Evolutionary conservation across 2,329 filamentous ascomycete genomes (phyloP).

Genomic region (Sporothrix globosa): DNA sequence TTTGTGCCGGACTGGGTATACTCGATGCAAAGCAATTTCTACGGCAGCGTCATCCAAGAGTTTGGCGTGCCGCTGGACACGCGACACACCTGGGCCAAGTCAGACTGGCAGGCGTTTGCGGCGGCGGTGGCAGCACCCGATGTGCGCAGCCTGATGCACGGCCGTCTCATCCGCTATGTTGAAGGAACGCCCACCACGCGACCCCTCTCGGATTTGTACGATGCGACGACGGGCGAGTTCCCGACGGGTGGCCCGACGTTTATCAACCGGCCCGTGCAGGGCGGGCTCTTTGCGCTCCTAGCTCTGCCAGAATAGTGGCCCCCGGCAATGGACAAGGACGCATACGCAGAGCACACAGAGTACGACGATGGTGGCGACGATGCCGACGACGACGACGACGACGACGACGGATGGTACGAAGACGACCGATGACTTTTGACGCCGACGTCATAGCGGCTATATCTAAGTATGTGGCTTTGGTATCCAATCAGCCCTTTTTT

Average conservation of each 20-base stretch:
- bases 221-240: conserved; percentile 69
- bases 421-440: background rate
- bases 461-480: background rate
- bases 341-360: background rate
- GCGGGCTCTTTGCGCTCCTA: conserved; percentile 78
- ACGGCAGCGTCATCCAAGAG: conserved; percentile 68
- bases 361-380: background rate
- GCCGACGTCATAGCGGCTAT: background rate
- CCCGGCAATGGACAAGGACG: background rate
- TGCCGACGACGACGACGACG: no score
- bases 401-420: background rate
- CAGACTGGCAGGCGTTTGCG: conserved; percentile 84
- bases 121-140: conserved; percentile 70
- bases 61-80: conserved; percentile 85
- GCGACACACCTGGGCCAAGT: conserved; percentile 80
- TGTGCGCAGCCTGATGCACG: conserved; percentile 68
- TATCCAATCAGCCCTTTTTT: background rate
- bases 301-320: conserved; percentile 52
- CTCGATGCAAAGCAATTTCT: conserved; percentile 76
- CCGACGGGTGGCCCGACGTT: conserved; percentile 63
- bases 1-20: conserved; percentile 76
- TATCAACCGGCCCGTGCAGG: conserved; percentile 76
- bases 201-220: conserved; percentile 77
- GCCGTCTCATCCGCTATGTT: conserved; percentile 72
- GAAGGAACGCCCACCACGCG: conserved; percentile 71